These are phyloP conservation scores for Tolypocladium tundrense DNA, from an alignment of 2,329 filamentous ascomycete genomes.

Conservation along the genomic window DNA sequence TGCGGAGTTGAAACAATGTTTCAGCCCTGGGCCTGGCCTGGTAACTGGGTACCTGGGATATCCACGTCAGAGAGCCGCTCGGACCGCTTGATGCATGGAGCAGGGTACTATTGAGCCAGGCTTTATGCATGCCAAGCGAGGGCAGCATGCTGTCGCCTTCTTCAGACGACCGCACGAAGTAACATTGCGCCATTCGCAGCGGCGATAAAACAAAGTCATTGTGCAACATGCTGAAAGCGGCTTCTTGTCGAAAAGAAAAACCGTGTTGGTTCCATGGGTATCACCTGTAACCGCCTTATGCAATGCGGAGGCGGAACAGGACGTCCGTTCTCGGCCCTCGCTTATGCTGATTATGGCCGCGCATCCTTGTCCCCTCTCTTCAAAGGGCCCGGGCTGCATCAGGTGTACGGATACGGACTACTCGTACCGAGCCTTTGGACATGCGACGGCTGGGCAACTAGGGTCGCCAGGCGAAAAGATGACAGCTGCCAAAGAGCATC, in stretches of 20 bases:
- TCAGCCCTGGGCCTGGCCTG: neutral
- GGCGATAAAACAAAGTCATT: neutral
- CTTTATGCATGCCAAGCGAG: neutral
- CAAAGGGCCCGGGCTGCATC: neutral
- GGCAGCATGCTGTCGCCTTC: neutral
- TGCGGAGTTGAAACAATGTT: constrained; percentile 1
- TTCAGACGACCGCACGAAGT: neutral
- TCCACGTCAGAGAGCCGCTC: neutral
- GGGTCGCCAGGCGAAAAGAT: neutral
- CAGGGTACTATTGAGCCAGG: neutral
- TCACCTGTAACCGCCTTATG: neutral
- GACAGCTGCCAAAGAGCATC: neutral
- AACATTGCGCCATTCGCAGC: neutral
- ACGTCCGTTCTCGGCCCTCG: neutral
- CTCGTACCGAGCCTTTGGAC: neutral
- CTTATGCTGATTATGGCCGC: neutral
- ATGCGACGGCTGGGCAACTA: neutral
- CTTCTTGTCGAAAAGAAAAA: neutral
- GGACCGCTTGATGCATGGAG: neutral
- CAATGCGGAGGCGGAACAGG: neutral
- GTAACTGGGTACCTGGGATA: neutral
- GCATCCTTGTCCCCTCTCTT: neutral
- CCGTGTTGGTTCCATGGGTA: neutral
- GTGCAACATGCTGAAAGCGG: neutral
- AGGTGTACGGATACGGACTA: too few relatives aligned